Base-by-base conservation (phyloP, 352 stramenopile genomes). In the Pythium vanterpoolii region DNA sequence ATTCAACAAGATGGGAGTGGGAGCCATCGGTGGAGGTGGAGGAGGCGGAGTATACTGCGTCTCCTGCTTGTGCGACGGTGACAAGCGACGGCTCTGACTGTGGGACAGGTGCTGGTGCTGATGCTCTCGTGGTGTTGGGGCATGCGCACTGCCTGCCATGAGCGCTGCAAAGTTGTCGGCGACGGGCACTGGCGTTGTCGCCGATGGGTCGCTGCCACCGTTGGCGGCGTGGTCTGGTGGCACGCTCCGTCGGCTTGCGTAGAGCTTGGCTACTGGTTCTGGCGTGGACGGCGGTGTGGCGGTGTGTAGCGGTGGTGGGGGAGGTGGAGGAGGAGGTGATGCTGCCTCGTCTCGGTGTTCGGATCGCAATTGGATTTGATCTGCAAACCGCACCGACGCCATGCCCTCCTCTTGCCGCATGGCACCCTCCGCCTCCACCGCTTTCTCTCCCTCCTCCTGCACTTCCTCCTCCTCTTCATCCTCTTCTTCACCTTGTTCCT, bases 341-440 rank as follows among this genome's bases (percentile, higher is more conserved):
- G 26, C 18, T 18, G 14, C 40, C n/a, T 45, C 18, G 8, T 39
- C 23, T 3, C 28, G 36, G 21, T 39, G 56, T 23, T 66, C 58
- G 18, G 64, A 71, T 14, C 64, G 64, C 30, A 71, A 34, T n/a
- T 60, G 64, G 46, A 71, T 71, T 39, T 66, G 27, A 27, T 60
- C 58, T 16, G 38, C 40, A 47, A 62, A 60, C 8, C 49, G 49
- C 27, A 61, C 62, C 10, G 50, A 56, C 21, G 55, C 55, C 55
- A 54, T 57, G 43, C 38, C 55, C 45, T 69, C 56, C 40, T 64
- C 48, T 2, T 68, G 34, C 10, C 14, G 47, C 11, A 52, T 52
- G 19, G 45, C 31, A 5, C 33, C 44, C 6, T 23, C 40, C 51
- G 43, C 23, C 4, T 26, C 21, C 10, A 45, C 34, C 48, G 42